Percentiles rank a stretch among this genome's conserved stretches.
Conservation (phyloP, 2,329 filamentous ascomycete genomes). For the Pyricularia pennisetigena region DNA sequence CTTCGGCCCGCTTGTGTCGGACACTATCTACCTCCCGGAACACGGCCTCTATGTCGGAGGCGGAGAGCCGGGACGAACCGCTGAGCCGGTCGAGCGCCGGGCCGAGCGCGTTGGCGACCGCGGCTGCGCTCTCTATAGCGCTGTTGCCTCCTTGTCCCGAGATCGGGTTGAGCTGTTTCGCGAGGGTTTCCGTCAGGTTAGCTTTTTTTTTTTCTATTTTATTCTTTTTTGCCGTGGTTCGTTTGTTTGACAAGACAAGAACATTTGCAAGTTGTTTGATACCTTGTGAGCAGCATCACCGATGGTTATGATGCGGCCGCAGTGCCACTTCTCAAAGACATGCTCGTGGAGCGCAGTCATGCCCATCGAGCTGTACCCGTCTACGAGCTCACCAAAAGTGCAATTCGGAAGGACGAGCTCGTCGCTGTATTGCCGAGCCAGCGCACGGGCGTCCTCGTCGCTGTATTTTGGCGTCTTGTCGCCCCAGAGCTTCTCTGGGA, state of each 20-base stretch:
- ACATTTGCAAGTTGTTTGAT: too few species aligned
- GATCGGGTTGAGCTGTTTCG: slow-evolving; percentile 14
- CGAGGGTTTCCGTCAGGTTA: neutral
- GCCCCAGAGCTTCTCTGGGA: slow-evolving; percentile 6
- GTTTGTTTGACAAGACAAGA: neutral
- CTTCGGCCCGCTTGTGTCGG: neutral
- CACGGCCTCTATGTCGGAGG: neutral
- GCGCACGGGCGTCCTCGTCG: slow-evolving; percentile 7
- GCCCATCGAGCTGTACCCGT: slow-evolving; percentile 11
- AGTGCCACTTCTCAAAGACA: slow-evolving; percentile 22
- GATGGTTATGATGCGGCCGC: slow-evolving; percentile 18
- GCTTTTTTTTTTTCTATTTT: too few species aligned
- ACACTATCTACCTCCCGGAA: neutral
- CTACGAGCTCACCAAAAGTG: slow-evolving; percentile 10
- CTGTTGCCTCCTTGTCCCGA: slow-evolving; percentile 16
- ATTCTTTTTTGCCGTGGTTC: too few species aligned
- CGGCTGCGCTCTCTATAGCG: slow-evolving; percentile 14
- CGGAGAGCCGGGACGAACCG: neutral
- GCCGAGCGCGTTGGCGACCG: slow-evolving; percentile 11
- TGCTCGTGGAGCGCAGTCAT: slow-evolving; percentile 23
- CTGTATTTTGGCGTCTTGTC: slow-evolving; percentile 10
- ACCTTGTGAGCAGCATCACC: slow-evolving; percentile 23
- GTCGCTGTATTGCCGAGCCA: slow-evolving; percentile 2
- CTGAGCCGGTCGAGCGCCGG: slow-evolving; percentile 2
- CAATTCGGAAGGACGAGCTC: slow-evolving; percentile 8